These are phyloP conservation scores for Aspergillus sp. DNA, from an alignment of 2,329 filamentous ascomycete species.

Conservation along the genomic window DNA sequence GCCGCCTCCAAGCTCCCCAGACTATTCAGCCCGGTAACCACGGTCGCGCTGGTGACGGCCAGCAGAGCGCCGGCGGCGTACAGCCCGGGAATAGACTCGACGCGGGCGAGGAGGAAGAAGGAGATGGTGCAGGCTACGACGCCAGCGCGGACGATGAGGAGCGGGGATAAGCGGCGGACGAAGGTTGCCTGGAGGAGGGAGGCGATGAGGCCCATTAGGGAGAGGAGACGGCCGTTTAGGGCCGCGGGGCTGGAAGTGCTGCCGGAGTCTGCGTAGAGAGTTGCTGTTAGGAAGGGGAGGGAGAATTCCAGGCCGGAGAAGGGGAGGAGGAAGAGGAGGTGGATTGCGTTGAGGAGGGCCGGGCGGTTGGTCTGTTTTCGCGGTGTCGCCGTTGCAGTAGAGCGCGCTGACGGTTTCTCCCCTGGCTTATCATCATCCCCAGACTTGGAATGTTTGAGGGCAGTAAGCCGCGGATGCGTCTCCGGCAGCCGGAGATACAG, in stretches of 20 bases:
- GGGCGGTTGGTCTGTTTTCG: conserved; percentile 69
- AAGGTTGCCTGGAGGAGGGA: conserved; percentile 90
- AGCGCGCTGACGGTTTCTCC: neutral
- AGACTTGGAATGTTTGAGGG: conserved; percentile 20
- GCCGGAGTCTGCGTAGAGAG: conserved; percentile 68
- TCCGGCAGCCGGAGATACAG: conserved; percentile 79
- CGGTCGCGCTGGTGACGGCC: conserved; percentile 84
- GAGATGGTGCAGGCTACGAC: conserved; percentile 67
- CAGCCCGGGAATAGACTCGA: conserved; percentile 58
- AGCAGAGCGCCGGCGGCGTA: conserved; percentile 76
- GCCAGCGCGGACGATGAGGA: conserved; percentile 70
- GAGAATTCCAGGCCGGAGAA: conserved; percentile 99
- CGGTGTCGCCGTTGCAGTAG: conserved; percentile 7
- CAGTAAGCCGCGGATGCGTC: conserved; percentile 57
- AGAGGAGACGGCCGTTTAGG: conserved; percentile 75
- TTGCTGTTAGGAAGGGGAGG: conserved; percentile 93
- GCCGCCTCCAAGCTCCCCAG: conserved; percentile 82
- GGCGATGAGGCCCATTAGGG: conserved; percentile 83
- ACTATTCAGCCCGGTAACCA: conserved; percentile 88
- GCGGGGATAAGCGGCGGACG: conserved; percentile 71
- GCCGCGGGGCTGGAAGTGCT: conserved; percentile 45
- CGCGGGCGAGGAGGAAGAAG: conserved; percentile 67
- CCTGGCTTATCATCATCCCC: conserved; percentile 1
- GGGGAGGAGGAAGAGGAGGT: conserved; percentile 87
- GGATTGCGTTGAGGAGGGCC: conserved; percentile 68